Percentiles rank a stretch among this genome's conserved stretches.
phyloP scores from a whole-genome alignment of 306 rosid species.

The Psophocarpus tetragonolobus region DNA sequence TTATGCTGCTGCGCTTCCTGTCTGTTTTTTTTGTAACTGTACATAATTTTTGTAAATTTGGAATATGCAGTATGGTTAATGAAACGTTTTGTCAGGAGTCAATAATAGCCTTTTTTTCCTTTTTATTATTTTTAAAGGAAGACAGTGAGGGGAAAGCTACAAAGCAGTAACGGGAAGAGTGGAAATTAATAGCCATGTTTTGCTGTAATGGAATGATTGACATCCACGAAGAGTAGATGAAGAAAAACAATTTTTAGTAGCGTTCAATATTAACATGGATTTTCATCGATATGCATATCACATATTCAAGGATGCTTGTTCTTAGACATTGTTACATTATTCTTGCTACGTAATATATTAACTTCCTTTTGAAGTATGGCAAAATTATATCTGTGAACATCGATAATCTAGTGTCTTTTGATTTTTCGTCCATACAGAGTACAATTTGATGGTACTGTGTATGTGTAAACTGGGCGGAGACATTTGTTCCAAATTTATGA shows the following conservation, averaged over 20 bases:
- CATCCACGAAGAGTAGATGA: slow-evolving; percentile 9
- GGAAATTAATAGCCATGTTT: slow-evolving; percentile 9
- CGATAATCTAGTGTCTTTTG: not conserved
- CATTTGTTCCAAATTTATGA: not conserved
- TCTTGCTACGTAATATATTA: slow-evolving; percentile 11
- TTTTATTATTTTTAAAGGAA: slow-evolving; percentile 19
- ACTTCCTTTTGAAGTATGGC: slow-evolving; percentile 24
- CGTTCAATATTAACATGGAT: slow-evolving; percentile 25
- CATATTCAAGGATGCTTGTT: slow-evolving; percentile 22
- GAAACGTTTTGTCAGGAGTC: slow-evolving; percentile 35
- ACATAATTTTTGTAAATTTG: slow-evolving; percentile 57
- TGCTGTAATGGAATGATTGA: slow-evolving; percentile 17
- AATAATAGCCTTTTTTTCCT: slow-evolving; percentile 10
- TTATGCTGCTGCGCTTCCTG: slow-evolving; percentile 35
- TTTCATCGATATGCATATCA: slow-evolving; percentile 20
- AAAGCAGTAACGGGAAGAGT: slow-evolving; percentile 27
- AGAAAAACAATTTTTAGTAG: slow-evolving; percentile 11
- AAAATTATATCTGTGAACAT: slow-evolving; percentile 7
- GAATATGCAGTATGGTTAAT: slow-evolving; percentile 36
- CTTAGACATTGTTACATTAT: slow-evolving; percentile 2
- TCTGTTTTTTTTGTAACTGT: slow-evolving; percentile 40
- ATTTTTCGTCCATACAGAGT: not conserved
- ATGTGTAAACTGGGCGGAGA: not conserved
- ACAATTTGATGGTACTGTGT: not conserved
- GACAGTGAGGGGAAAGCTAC: slow-evolving; percentile 32